Evolutionary conservation across 1,284 basidiomycete species (phyloP), one percentile per base, ranked within the genome.

Genomic region (Moesziomyces globuligerus): DNA sequence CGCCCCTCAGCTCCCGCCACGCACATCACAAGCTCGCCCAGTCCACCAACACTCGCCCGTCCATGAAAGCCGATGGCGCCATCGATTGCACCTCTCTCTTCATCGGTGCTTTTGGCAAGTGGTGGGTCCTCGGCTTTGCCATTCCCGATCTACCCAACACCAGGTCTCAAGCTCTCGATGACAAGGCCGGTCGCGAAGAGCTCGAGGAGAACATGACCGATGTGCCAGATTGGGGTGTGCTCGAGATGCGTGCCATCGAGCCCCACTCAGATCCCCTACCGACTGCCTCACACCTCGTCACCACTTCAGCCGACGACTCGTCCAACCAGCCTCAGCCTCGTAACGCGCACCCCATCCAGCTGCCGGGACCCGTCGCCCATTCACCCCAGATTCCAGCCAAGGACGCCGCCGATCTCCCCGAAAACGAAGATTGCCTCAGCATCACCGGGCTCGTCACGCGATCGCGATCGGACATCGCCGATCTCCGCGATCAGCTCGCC

Each of bases 21-120:
- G 38, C 48, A 9, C 56, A 52, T 28, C 44, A 47, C 24, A 34
- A 25, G 18, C n/a, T n/a, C 3, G 15, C 39, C 6, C 47, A 58
- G 17, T 29, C 40, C n/a, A 32, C 41, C 13, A 37, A 40, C 17
- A 23, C 39, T 15, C 50, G 41, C 21, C 10, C 34, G 26, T 49
- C 68, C 17, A n/a, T 23, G 77, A 82, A 73, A 64, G 74, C 45
- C 13, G 52, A 58, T 29, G 51, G 46, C 4, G 44, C 62, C n/a
- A 51, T 60, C 40, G 58, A 68, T 20, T 69, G 71, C 57, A 90
- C 91, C 81, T 88, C 89, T 21, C 92, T 91, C 91, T 93, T 91
- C 82, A 86, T 94, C 58, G 92, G 92, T 36, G 89, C 89, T 13
- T 93, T 93, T 82, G 92, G 92, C 3, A 88, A 86, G 67, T 94